Percentiles rank a stretch among this genome's conserved stretches.
Evolutionary conservation across 345 rosid genomes (phyloP).

Genomic region (Murraya paniculata): DNA sequence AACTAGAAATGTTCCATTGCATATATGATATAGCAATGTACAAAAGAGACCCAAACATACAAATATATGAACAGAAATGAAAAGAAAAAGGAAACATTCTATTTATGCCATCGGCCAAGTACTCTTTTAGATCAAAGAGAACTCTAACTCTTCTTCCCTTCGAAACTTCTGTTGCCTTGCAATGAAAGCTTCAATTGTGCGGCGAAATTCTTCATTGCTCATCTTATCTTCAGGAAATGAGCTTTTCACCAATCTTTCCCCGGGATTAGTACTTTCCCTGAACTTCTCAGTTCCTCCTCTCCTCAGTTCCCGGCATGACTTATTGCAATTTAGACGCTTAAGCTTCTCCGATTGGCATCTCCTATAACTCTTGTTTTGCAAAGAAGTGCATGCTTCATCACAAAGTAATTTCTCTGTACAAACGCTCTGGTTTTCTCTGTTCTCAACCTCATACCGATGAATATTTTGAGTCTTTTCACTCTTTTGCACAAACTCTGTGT

Average conservation of each 20-base stretch:
- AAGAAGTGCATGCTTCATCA: conserved; percentile 11
- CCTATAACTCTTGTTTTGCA: conserved; percentile 27
- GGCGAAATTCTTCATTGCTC: conserved; percentile 76
- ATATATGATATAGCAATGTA: conserved; percentile 18
- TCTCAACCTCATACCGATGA: conserved; percentile 8
- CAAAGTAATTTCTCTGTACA: conserved; percentile 14
- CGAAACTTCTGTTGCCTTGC: conserved; percentile 73
- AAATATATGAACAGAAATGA: conserved; percentile 9
- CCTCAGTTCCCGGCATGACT: conserved; percentile 38
- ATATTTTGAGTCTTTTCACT: conserved; percentile 33
- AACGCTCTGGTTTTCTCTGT: conserved; percentile 38
- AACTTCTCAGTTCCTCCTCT: conserved; percentile 45
- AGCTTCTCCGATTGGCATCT: conserved; percentile 57
- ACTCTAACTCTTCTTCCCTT: conserved; percentile 58
- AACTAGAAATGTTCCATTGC: conserved; percentile 11
- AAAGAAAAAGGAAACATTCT: background rate
- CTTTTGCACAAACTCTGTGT: conserved; percentile 44
- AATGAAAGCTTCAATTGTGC: conserved; percentile 67
- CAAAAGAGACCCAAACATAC: conserved; percentile 1
- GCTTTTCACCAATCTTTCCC: conserved; percentile 22
- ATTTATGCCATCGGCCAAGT: background rate
- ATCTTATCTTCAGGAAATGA: conserved; percentile 48
- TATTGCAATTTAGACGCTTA: conserved; percentile 12
- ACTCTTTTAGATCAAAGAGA: conserved; percentile 26
- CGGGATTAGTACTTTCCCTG: conserved; percentile 27